Evolutionary conservation across 306 rosid species (phyloP).

Genomic region (Pterocarpus santalinus): DNA sequence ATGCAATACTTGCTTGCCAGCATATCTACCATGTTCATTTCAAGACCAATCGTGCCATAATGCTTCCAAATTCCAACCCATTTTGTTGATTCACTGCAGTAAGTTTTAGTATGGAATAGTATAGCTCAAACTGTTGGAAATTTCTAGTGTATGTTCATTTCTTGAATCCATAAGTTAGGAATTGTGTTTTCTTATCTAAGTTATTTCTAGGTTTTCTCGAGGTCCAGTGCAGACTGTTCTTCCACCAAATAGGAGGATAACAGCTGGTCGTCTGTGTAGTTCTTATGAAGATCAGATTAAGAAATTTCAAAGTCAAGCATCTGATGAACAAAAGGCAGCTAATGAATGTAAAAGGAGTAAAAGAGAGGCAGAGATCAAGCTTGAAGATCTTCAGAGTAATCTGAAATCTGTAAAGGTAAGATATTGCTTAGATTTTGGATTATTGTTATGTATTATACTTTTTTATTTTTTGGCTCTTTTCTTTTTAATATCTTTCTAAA

Average conservation of each 20-base stretch:
- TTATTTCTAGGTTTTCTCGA: constrained; percentile 77
- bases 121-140: constrained; percentile 7
- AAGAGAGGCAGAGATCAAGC: constrained; percentile 69
- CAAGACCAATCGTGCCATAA: not conserved
- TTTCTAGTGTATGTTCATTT: constrained; percentile 6
- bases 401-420: constrained; percentile 68
- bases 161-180: constrained; percentile 28
- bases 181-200: constrained; percentile 26
- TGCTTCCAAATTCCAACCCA: not conserved
- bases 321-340: constrained; percentile 51
- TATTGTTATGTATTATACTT: not conserved
- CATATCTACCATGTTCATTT: constrained; percentile 3
- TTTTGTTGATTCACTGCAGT: not conserved
- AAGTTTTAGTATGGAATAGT: constrained; percentile 1
- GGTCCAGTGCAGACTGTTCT: constrained; percentile 80
- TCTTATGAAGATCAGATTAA: constrained; percentile 69
- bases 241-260: constrained; percentile 57
- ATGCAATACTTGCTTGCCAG: constrained; percentile 1
- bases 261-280: constrained; percentile 76
- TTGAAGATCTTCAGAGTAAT: constrained; percentile 56
- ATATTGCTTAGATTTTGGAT: constrained; percentile 15
- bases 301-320: constrained; percentile 52
- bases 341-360: constrained; percentile 58
- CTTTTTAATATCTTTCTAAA: not conserved
- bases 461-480: not conserved